These are phyloP conservation scores for Castanea crenata DNA, from an alignment of 306 rosid species.

Conservation along the genomic window DNA sequence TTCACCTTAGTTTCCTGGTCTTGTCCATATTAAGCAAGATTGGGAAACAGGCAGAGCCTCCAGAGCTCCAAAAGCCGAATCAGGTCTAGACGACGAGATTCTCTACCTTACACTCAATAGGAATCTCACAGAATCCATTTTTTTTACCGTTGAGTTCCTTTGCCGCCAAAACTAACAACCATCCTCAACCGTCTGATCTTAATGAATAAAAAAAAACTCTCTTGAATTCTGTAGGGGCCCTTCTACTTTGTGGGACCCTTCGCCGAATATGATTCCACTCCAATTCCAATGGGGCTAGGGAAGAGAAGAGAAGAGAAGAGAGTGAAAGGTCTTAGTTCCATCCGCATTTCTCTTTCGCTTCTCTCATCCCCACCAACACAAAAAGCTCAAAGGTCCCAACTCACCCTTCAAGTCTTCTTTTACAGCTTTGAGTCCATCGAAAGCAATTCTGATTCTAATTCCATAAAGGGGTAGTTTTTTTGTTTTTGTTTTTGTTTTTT, in stretches of 20 bases:
- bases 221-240: slow-evolving; percentile 40
- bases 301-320: slow-evolving; percentile 14
- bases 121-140: slow-evolving; percentile 20
- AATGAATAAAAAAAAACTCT: background rate
- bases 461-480: slow-evolving; percentile 5
- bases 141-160: slow-evolving; percentile 33
- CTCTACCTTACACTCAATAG: background rate
- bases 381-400: slow-evolving; percentile 11
- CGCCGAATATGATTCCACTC: slow-evolving; percentile 42
- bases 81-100: background rate
- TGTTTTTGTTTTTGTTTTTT: background rate
- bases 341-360: slow-evolving; percentile 31
- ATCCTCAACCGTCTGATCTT: slow-evolving; percentile 40
- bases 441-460: slow-evolving; percentile 53
- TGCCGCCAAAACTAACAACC: slow-evolving; percentile 45
- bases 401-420: background rate
- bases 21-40: slow-evolving; percentile 29
- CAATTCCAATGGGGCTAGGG: too few species aligned
- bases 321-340: slow-evolving; percentile 33
- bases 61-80: background rate
- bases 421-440: slow-evolving; percentile 40
- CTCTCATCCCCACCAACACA: slow-evolving; percentile 30
- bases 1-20: slow-evolving; percentile 23
- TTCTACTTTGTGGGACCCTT: slow-evolving; percentile 42
- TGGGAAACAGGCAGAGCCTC: slow-evolving; percentile 7